Conservation (phyloP, 257 asterid genomes). For the Penstemon barbatus region DNA sequence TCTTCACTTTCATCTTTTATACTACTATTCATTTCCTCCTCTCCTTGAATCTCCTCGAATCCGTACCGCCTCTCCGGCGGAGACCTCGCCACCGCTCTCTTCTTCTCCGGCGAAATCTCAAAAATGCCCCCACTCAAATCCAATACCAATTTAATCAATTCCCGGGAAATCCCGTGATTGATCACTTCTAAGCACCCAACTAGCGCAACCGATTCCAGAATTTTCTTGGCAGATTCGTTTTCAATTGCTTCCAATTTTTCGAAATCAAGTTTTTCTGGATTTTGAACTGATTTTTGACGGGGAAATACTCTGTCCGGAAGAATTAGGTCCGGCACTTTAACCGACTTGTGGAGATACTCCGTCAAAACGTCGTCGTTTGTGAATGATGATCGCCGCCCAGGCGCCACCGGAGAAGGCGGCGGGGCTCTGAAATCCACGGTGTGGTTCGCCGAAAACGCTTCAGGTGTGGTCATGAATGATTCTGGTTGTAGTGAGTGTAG, state of each 20-base stretch:
- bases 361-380: constrained; percentile 63
- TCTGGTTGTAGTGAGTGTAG: neutral
- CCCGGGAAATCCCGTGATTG: constrained; percentile 68
- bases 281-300: constrained; percentile 47
- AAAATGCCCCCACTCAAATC: constrained; percentile 56
- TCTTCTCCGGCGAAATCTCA: constrained; percentile 51
- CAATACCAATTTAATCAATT: constrained; percentile 48
- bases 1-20: constrained; percentile 50
- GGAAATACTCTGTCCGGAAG: constrained; percentile 79
- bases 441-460: constrained; percentile 36
- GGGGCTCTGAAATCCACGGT: constrained; percentile 81
- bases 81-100: constrained; percentile 40
- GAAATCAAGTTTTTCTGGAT: constrained; percentile 57
- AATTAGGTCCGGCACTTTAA: constrained; percentile 69
- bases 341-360: constrained; percentile 65
- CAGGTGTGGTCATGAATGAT: constrained; percentile 52
- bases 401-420: constrained; percentile 88
- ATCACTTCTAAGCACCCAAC: constrained; percentile 72
- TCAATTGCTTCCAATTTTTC: constrained; percentile 29
- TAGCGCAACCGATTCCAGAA: constrained; percentile 42
- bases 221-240: constrained; percentile 25
- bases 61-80: constrained; percentile 60
- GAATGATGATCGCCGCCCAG: constrained; percentile 58
- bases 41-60: constrained; percentile 70
- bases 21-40: constrained; percentile 38